A percentile compares a stretch with the other conserved stretches of the same genome.
Evolutionary conservation across 441 rosid species (phyloP).

Genomic region (Arabidopsis lyrata): DNA sequence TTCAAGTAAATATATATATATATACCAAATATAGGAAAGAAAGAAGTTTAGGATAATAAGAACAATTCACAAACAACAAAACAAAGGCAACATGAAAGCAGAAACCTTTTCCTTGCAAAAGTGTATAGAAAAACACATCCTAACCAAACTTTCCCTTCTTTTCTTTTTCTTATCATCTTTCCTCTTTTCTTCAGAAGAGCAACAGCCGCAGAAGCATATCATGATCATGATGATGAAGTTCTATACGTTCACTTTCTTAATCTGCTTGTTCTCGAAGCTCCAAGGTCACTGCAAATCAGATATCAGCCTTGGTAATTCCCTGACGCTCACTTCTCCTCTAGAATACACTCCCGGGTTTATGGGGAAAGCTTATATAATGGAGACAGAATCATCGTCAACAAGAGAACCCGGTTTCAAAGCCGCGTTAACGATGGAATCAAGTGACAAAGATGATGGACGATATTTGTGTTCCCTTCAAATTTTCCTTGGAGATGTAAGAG

Average conservation of each 20-base stretch:
- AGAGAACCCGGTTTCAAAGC: constrained; percentile 60
- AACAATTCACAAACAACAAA: constrained; percentile 26
- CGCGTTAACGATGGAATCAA: constrained; percentile 73
- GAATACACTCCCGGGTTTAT: constrained; percentile 56
- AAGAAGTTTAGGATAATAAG: constrained; percentile 17
- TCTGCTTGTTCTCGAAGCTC: constrained; percentile 40
- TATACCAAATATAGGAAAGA: constrained; percentile 32
- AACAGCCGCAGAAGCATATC: constrained; percentile 3
- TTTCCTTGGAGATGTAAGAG: constrained; percentile 83
- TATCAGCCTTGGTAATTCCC: constrained; percentile 54
- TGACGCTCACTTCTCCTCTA: constrained; percentile 61
- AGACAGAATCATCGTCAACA: constrained; percentile 42
- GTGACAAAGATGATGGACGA: constrained; percentile 41
- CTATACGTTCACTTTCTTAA: constrained; percentile 41
- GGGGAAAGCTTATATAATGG: constrained; percentile 79
- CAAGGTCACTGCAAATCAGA: constrained; percentile 57
- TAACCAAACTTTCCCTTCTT: constrained; percentile 44
- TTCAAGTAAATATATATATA: background rate
- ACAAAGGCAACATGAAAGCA: constrained; percentile 44
- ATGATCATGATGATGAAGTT: constrained; percentile 52
- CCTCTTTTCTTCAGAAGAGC: constrained; percentile 28
- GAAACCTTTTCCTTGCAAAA: constrained; percentile 45
- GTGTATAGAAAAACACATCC: constrained; percentile 42
- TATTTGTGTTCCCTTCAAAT: constrained; percentile 76
- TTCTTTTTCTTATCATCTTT: constrained; percentile 35